Evolutionary conservation across 1,284 basidiomycete genomes (phyloP).

Genomic region (Amylostereum areolatum): DNA sequence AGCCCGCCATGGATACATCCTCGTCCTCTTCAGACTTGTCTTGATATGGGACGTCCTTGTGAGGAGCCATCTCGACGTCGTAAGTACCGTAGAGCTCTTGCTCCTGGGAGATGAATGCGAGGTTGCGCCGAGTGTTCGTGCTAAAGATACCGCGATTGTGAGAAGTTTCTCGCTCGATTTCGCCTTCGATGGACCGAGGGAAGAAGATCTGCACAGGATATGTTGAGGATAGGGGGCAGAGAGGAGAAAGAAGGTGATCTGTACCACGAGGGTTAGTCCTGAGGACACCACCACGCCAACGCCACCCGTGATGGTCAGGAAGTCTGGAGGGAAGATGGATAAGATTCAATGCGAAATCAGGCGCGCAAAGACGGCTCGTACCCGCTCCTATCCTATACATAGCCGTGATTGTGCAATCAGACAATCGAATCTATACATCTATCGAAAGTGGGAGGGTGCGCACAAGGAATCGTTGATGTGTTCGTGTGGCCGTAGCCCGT

Average conservation of each 20-base stretch:
- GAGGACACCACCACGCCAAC: slow-evolving; percentile 64
- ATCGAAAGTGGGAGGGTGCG: neutral
- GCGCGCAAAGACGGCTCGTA: neutral
- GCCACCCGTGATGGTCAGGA: slow-evolving; percentile 50
- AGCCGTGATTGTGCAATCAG: neutral
- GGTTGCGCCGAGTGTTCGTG: slow-evolving; percentile 5
- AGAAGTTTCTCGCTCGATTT: slow-evolving; percentile 21
- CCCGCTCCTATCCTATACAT: neutral
- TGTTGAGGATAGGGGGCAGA: neutral
- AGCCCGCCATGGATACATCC: neutral
- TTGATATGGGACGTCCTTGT: neutral
- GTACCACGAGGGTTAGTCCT: slow-evolving; percentile 64
- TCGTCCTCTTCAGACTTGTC: neutral
- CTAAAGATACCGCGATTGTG: slow-evolving; percentile 5
- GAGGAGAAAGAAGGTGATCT: slow-evolving; percentile 18
- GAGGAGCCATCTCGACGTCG: slow-evolving; percentile 1
- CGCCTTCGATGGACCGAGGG: slow-evolving; percentile 62
- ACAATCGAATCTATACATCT: neutral
- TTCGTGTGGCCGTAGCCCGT: slow-evolving; percentile 55
- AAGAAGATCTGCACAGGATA: slow-evolving; percentile 58
- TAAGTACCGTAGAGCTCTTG: slow-evolving; percentile 11
- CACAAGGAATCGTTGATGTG: slow-evolving; percentile 50
- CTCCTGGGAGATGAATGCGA: slow-evolving; percentile 10
- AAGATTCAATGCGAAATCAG: neutral
- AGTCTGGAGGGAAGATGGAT: slow-evolving; percentile 39